Percentiles rank a stretch among this genome's conserved stretches.
Conservation (phyloP, 352 stramenopile genomes). For the Phytopythium kandeliae region DNA sequence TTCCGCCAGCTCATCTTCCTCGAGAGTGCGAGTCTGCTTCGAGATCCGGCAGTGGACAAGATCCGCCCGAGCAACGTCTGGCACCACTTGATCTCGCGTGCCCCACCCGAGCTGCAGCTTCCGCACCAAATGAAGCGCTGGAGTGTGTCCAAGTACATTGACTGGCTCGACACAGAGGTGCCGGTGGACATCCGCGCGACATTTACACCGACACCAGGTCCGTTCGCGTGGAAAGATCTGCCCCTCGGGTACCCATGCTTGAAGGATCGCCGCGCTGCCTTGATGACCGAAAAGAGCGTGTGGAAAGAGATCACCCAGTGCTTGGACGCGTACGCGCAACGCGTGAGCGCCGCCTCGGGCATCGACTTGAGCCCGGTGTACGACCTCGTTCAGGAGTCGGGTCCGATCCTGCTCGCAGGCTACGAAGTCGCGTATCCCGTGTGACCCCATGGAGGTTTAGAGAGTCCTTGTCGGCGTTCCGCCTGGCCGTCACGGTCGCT, state of each 20-base stretch:
- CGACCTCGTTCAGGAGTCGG: constrained; percentile 68
- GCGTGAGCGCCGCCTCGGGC: constrained; percentile 44
- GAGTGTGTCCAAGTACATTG: constrained; percentile 70
- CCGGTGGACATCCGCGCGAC: constrained; percentile 6
- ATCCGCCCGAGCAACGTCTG: constrained; percentile 82
- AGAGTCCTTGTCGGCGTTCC: neutral
- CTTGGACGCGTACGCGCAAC: constrained; percentile 76
- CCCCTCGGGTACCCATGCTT: constrained; percentile 64
- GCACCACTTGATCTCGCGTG: constrained; percentile 75
- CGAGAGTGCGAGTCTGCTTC: constrained; percentile 48
- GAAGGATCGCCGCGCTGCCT: constrained; percentile 40
- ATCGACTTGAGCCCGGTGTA: constrained; percentile 56
- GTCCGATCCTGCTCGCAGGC: constrained; percentile 69
- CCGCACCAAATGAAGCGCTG: constrained; percentile 73
- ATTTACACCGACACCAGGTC: constrained; percentile 1
- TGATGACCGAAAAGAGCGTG: constrained; percentile 60
- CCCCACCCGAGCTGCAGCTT: constrained; percentile 61
- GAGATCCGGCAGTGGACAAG: constrained; percentile 73
- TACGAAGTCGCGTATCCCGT: constrained; percentile 58
- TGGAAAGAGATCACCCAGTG: constrained; percentile 80
- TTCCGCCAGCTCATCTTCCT: constrained; percentile 85
- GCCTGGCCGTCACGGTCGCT: neutral
- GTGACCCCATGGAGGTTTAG: constrained; percentile 7
- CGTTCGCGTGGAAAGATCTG: constrained; percentile 26
- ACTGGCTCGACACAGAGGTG: constrained; percentile 68